These are phyloP conservation scores for Ramalina peruviana DNA, from an alignment of 495 filamentous ascomycete genomes.

Conservation along the genomic window DNA sequence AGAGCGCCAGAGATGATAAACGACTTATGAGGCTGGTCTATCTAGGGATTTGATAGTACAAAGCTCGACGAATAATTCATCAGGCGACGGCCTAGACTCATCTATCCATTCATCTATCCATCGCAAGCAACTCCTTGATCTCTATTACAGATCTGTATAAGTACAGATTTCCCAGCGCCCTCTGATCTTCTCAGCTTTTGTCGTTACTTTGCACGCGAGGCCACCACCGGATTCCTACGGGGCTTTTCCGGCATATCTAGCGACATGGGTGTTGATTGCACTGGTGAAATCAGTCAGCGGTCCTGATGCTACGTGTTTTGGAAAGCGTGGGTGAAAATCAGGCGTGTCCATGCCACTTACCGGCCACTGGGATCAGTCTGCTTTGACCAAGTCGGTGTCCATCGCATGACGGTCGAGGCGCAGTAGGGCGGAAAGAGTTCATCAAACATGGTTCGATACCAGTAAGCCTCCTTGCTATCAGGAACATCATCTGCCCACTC, in stretches of 20 bases:
- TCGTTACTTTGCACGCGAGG: no score
- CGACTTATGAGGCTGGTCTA: no score
- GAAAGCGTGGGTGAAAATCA: neutral
- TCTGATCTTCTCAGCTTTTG: no score
- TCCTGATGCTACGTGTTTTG: neutral
- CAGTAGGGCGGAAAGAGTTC: constrained; percentile 92
- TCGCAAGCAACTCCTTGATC: no score
- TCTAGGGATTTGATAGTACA: no score
- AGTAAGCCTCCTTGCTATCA: constrained; percentile 96
- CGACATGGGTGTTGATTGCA: constrained; percentile 54
- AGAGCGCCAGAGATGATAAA: no score
- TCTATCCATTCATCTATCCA: no score
- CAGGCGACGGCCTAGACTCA: no score
- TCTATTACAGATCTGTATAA: no score
- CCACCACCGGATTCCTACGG: no score
- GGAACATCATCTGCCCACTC: constrained; percentile 89
- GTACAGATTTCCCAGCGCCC: no score
- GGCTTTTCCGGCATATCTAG: constrained; percentile 41
- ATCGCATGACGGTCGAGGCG: constrained; percentile 85
- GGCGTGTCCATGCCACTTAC: constrained; percentile 34
- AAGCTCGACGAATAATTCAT: no score
- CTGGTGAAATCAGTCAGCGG: constrained; percentile 27
- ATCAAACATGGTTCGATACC: constrained; percentile 97
- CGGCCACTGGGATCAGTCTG: constrained; percentile 89
- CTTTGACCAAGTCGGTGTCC: constrained; percentile 96